Evolutionary conservation across 495 filamentous ascomycete genomes (phyloP), one percentile per base, ranked within the genome.

Genomic region (Mytilinidion resinicola): DNA sequence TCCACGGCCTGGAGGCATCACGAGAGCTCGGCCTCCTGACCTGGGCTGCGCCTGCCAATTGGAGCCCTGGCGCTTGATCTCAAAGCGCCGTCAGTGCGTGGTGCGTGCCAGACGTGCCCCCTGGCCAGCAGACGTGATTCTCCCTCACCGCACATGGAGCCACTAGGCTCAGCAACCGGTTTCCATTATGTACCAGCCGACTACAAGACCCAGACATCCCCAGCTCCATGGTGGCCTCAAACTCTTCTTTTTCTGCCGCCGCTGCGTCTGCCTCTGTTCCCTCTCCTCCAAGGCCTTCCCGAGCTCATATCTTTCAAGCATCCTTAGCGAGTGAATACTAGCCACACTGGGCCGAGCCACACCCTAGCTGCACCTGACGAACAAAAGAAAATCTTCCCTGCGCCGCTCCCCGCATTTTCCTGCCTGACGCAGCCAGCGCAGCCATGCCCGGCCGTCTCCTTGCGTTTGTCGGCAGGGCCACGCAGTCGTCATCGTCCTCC

Each of bases 371-470:
- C 46, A 25, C 46, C 21, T 30, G 46, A 25, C 46, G 19, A 49
- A 8, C 19, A 30, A 49, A 25, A 49, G 33, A 30, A 49, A 49
- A 49, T 25, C 8, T 21, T 19, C 39, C 39, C 39, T 42, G 39
- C 21, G 15, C 46, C 8, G 37, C 55, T 62, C 59, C 63, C 63
- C 63, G 37, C 50, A 59, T 60, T 59, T 36, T 30, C 54, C 50
- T 37, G 10, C 47, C 51, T 49, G 19, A 41, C 43, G 53, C 36
- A 30, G 25, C 25, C 25, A 30, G 25, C 25, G 25, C 62, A 58
- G 59, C 51, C 59, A 66, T 66, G 63, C 63, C 63, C 20, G 59
- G 63, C 47, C 59, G 59, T 20, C 51, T 62, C 19, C 59, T 66
- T 37, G 41, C 59, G 15, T 43, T 57, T 25, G 57, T 62, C 25